Conservation (phyloP, 2,329 filamentous ascomycete species). For the Hypoxylon sp. region DNA sequence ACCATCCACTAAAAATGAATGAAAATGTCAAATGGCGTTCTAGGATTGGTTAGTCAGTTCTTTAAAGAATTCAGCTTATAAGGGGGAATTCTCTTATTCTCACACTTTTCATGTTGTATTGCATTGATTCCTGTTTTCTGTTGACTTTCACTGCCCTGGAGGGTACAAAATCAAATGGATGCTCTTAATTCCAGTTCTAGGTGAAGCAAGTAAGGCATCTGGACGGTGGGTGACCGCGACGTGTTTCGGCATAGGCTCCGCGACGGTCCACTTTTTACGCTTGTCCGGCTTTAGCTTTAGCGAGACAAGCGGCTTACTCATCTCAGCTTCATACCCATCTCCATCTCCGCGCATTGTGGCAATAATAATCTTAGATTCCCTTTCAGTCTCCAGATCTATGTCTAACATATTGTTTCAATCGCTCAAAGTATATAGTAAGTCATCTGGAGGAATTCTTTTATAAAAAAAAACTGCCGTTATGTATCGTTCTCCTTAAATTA, state of each 20-base stretch:
- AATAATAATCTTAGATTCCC: conserved; percentile 20
- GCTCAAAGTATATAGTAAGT: conserved; percentile 3
- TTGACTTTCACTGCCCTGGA: conserved; percentile 27
- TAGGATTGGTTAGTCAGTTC: conserved; percentile 25
- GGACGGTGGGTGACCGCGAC: conserved; percentile 11
- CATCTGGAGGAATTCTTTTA: neutral
- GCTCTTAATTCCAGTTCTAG: neutral
- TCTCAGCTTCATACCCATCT: conserved; percentile 27
- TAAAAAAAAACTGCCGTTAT: conserved; percentile 10
- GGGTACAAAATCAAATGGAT: conserved; percentile 10
- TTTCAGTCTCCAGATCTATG: conserved; percentile 17
- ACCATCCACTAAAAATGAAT: neutral
- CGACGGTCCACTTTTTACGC: conserved; percentile 28
- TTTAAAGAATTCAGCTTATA: conserved; percentile 21
- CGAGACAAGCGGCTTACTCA: conserved; percentile 38
- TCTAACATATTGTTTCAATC: neutral
- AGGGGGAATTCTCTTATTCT: neutral
- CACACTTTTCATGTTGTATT: conserved; percentile 4
- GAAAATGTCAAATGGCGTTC: conserved; percentile 3
- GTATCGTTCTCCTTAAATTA: conserved; percentile 22
- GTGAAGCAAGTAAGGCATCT: no score
- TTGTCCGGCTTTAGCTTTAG: conserved; percentile 16
- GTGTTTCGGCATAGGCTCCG: conserved; percentile 20
- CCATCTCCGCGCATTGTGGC: conserved; percentile 39
- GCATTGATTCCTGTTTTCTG: conserved; percentile 19